These are phyloP conservation scores for Leptographium wingfieldii DNA, from an alignment of 2,329 filamentous ascomycete genomes.

Conservation along the genomic window DNA sequence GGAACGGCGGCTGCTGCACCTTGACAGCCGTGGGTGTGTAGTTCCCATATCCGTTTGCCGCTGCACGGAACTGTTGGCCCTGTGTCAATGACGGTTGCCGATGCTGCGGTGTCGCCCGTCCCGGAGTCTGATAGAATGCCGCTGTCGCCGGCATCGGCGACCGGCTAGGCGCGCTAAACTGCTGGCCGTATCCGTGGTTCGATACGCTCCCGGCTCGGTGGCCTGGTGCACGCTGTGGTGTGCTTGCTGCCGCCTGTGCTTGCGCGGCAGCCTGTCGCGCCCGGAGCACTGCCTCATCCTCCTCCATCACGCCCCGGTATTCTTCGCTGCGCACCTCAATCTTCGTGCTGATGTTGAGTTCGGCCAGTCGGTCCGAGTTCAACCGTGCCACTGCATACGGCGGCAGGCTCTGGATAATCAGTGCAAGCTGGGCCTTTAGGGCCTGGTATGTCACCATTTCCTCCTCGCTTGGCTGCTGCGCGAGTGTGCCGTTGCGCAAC, in stretches of 20 bases:
- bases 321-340: slow-evolving; percentile 61
- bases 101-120: slow-evolving; percentile 27
- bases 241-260: slow-evolving; percentile 17
- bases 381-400: slow-evolving; percentile 79
- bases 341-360: slow-evolving; percentile 69
- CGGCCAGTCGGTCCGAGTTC: slow-evolving; percentile 73
- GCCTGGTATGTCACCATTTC: slow-evolving; percentile 54
- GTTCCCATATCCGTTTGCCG: slow-evolving; percentile 32
- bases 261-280: slow-evolving; percentile 13
- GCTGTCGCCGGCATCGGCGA: slow-evolving; percentile 25
- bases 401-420: slow-evolving; percentile 64
- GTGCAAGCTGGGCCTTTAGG: slow-evolving; percentile 59
- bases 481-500: slow-evolving; percentile 51
- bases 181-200: slow-evolving; percentile 30
- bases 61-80: slow-evolving; percentile 29
- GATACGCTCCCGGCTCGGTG: slow-evolving; percentile 22
- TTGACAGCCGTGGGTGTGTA: slow-evolving; percentile 40
- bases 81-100: slow-evolving; percentile 13
- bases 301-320: slow-evolving; percentile 70
- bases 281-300: slow-evolving; percentile 55
- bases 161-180: slow-evolving; percentile 35
- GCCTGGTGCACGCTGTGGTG: slow-evolving; percentile 18
- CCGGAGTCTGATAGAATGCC: slow-evolving; percentile 31
- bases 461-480: slow-evolving; percentile 50
- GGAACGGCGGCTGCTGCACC: slow-evolving; percentile 34